Percentiles rank a stretch among this genome's conserved stretches.
phyloP scores from a whole-genome alignment of 2,329 filamentous ascomycete genomes.

The Boeremia exigua region DNA sequence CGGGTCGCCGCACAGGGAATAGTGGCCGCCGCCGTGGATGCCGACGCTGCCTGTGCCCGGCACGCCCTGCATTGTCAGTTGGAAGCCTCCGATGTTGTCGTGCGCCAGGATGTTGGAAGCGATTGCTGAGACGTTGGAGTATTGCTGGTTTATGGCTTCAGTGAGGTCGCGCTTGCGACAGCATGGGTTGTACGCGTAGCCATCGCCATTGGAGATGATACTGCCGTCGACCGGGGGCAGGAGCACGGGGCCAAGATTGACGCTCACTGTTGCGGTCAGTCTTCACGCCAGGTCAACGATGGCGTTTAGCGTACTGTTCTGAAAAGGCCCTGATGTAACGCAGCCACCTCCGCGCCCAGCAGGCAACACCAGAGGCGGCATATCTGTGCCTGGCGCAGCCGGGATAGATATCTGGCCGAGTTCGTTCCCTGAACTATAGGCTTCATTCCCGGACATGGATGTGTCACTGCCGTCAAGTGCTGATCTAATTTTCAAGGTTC shows the following conservation, averaged over 20 bases:
- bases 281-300: not conserved
- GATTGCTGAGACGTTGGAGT: not conserved
- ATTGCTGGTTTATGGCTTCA: not conserved
- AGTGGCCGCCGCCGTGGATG: not conserved
- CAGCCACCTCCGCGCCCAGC: slow-evolving; percentile 27
- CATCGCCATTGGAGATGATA: not conserved
- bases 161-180: not conserved
- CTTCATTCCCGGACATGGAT: slow-evolving; percentile 44
- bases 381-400: not conserved
- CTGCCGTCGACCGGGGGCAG: not conserved
- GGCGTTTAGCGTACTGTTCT: not conserved
- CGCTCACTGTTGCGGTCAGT: slow-evolving; percentile 5
- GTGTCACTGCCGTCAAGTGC: slow-evolving; percentile 27
- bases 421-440: slow-evolving; percentile 20
- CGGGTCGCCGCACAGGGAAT: not conserved
- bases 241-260: slow-evolving; percentile 28
- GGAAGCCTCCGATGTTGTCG: not conserved
- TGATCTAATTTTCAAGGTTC: no score
- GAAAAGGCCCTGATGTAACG: slow-evolving; percentile 27
- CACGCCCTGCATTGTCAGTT: not conserved
- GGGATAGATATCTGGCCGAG: slow-evolving; percentile 1
- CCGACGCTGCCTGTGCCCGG: not conserved
- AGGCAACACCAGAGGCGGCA: slow-evolving; percentile 17
- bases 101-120: not conserved
- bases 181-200: not conserved